These are phyloP conservation scores for Fusarium sp. DNA, from an alignment of 2,329 filamentous ascomycete genomes.

Conservation along the genomic window DNA sequence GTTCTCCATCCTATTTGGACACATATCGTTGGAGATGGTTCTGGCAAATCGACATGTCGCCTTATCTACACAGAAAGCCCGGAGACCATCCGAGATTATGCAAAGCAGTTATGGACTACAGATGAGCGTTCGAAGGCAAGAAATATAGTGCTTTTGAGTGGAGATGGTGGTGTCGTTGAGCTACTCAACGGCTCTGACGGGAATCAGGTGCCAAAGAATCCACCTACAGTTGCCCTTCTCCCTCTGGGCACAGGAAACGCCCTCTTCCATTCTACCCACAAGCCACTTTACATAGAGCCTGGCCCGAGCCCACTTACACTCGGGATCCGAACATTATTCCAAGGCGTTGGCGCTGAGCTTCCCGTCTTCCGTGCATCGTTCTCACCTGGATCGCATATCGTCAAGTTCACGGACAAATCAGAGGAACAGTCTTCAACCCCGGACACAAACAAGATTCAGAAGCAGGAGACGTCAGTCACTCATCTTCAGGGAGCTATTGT, in stretches of 20 bases:
- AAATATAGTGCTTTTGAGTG: constrained; percentile 80
- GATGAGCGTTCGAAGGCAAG: constrained; percentile 44
- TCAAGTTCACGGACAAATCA: constrained; percentile 47
- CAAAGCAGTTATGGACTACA: constrained; percentile 50
- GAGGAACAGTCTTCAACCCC: background rate
- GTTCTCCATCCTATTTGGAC: constrained; percentile 65
- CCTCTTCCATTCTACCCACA: constrained; percentile 69
- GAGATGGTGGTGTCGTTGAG: constrained; percentile 87
- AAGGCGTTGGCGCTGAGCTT: constrained; percentile 61
- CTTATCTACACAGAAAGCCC: constrained; percentile 70
- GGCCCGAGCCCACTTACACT: constrained; percentile 55
- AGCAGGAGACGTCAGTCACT: constrained; percentile 46
- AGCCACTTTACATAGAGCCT: constrained; percentile 57
- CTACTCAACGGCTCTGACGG: constrained; percentile 71
- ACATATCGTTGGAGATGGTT: constrained; percentile 43
- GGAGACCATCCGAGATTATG: constrained; percentile 71
- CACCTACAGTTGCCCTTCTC: constrained; percentile 60
- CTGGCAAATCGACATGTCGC: constrained; percentile 2
- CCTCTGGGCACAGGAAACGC: constrained; percentile 73
- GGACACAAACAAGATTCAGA: constrained; percentile 28
- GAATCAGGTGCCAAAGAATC: constrained; percentile 9
- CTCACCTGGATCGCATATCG: constrained; percentile 62
- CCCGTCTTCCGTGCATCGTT: constrained; percentile 71
- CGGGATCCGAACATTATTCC: constrained; percentile 65
- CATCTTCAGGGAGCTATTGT: constrained; percentile 80